Base-by-base conservation (phyloP, 352 stramenopile species). In the Phytophthora chlamydospora region DNA sequence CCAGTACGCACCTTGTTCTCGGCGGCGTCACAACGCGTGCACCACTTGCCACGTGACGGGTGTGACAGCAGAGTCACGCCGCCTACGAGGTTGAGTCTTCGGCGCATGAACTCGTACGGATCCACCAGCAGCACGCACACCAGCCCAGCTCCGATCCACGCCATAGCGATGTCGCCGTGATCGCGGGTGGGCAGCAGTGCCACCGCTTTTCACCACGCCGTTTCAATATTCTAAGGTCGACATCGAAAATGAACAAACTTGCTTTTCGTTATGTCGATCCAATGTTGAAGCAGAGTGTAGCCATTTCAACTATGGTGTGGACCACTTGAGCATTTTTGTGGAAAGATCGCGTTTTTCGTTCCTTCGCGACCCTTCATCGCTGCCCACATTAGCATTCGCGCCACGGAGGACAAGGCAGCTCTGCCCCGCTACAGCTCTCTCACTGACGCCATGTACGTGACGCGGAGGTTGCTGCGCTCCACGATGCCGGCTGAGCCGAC, bases 381-480 rank as follows among this genome's bases (percentile, higher is more conserved):
- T 35, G 44, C 52, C 52, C 59, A 68, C 60, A 68, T 63, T 63
- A 63, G 52, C 38, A 63, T 68, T 68, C 43, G 60, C 61, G 14
- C 9, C 36, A 17, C 35, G 14, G 38, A 46, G 49, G 16, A 32
- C 34, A 39, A 21, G 35, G 24, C 24, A 29, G 24, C 2, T 6
- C n/a, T 39, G 24, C 39, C 48, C 27, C 27, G 27, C 5, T 5
- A 31, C 27, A 31, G 27, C 27, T 31, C 27, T 31, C 6, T 31
- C n/a, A 31, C 27, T 31, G 16, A 19, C n/a, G 13, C 40, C 46
- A 90, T 90, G 82, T 89, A 91, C 47, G 77, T 89, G 56, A 88
- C 82, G 46, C 65, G 80, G 27, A 70, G 76, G 13, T 64, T 91
- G 36, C 49, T 89, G 55, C 79, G 82, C 45, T 84, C 82, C 47